Evolutionary conservation across 495 filamentous ascomycete genomes (phyloP).

Genomic region (Sphaerosporella brunnea): DNA sequence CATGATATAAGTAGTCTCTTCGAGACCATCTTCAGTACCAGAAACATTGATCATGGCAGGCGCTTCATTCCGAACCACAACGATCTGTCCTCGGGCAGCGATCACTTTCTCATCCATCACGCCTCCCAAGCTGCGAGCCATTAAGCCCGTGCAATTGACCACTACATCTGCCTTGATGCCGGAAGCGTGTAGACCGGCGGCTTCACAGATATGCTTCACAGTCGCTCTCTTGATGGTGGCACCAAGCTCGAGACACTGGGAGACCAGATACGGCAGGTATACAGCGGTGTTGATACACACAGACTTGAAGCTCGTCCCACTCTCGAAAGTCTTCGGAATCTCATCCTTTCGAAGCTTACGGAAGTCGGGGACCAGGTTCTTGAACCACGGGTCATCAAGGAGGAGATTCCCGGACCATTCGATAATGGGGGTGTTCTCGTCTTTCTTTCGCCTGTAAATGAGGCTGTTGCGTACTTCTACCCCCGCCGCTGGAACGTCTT

Average conservation of each 20-base stretch:
- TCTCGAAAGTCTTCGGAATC: constrained; percentile 40
- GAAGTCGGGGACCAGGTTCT: constrained; percentile 54
- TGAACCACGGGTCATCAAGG: constrained; percentile 63
- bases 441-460: constrained; percentile 48
- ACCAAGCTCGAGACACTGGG: constrained; percentile 54
- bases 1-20: constrained; percentile 82
- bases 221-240: constrained; percentile 42
- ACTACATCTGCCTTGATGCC: constrained; percentile 49
- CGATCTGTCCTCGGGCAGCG: constrained; percentile 72
- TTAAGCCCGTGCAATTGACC: constrained; percentile 75
- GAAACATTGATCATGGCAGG: constrained; percentile 50
- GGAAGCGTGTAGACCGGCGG: constrained; percentile 36
- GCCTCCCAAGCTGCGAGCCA: constrained; percentile 56
- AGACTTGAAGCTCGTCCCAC: constrained; percentile 54
- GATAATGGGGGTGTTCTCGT: constrained; percentile 29
- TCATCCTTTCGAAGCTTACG: constrained; percentile 36
- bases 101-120: constrained; percentile 58
- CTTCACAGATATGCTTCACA: constrained; percentile 56
- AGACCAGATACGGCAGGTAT: constrained; percentile 69
- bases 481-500: constrained; percentile 65
- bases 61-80: constrained; percentile 70
- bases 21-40: constrained; percentile 63
- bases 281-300: constrained; percentile 82
- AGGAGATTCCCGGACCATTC: constrained; percentile 46
- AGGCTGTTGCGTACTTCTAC: constrained; percentile 63